Evolutionary conservation across 164 flowering plant species (phyloP), one percentile per base, ranked within the genome.

Genomic region (Stephania yunnanensis): DNA sequence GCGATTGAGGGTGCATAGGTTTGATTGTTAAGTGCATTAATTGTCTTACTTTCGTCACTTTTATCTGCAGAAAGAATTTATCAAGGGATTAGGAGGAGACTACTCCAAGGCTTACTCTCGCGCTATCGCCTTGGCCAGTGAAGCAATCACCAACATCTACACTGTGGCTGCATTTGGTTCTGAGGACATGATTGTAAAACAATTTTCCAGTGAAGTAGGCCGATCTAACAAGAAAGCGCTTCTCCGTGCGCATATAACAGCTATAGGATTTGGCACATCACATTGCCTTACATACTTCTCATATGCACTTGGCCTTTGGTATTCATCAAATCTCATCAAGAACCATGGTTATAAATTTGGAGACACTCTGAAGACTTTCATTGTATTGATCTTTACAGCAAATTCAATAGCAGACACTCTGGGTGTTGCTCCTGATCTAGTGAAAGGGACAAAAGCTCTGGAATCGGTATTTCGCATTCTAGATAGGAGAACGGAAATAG

Each of bases 281-380:
- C 92, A 87, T 73, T 73, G 91, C 65, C 80, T 89, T 15, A 83
- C 88, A 1, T 86, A 84, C 76, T 83, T 86, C 73, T 89, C 96
- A 17, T 91, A 91, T 71, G 90, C 92, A 7, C 83, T 91, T 17
- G 92, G 86, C 68, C 93, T 93, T 36, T 91, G 96, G 96, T 91
- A 93, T 76, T 92, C 87, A 36, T 88, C 94, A 25, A 68, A 83
- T 31, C 85, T 91, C 10, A 82, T 93, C 74, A 83, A 78, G 77
- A 78, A 81, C 2, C 82, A 80, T n/a, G 72, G 77, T 13, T 84
- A 91, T 9, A 82, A 84, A 45, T 91, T 93, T 63, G 88, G 89
- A 22, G 83, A 89, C 71, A 81, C 85, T 50, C 87, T 91, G 68
- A 90, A 89, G 78, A 81, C 89, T 71, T 90, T 88, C 85, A 87